Evolutionary conservation across 169 alveolate genomes (phyloP).

Genomic region (Perkinsus marinus): DNA sequence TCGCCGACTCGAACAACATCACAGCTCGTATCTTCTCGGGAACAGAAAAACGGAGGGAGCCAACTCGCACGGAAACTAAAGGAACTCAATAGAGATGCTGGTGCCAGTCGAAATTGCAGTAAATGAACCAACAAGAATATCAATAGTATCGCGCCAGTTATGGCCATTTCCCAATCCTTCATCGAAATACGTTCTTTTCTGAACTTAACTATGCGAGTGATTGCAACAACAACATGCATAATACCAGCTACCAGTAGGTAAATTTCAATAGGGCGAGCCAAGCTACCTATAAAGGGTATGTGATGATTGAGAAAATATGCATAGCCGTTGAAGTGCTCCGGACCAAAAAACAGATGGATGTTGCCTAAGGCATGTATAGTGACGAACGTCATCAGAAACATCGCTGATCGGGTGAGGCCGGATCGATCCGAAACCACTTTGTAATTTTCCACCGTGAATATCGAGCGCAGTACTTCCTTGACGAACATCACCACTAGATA

Average conservation of each 20-base stretch:
- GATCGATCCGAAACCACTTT: conserved; percentile 20
- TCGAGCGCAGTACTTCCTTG: not conserved
- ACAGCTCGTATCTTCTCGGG: not conserved
- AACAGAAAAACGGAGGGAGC: not conserved
- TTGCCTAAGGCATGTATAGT: conserved; percentile 25
- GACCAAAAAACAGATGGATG: conserved; percentile 17
- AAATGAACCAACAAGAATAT: not conserved
- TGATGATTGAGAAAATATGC: not conserved
- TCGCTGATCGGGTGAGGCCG: conserved; percentile 27
- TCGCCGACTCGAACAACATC: not conserved
- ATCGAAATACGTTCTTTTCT: not conserved
- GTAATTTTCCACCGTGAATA: conserved; percentile 17
- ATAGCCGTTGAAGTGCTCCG: not conserved
- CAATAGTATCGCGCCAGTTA: not conserved
- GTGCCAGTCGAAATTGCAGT: not conserved
- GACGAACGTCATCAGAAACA: conserved; percentile 17
- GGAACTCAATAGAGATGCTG: not conserved
- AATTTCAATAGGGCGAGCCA: not conserved
- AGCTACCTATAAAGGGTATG: not conserved
- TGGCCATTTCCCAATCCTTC: not conserved
- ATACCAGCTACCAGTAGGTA: not conserved
- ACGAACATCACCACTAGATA: not conserved
- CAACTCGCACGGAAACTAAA: not conserved
- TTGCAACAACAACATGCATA: not conserved
- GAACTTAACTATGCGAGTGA: not conserved